Conservation (phyloP, 75 land plant species). For the Cupressus sempervirens region DNA sequence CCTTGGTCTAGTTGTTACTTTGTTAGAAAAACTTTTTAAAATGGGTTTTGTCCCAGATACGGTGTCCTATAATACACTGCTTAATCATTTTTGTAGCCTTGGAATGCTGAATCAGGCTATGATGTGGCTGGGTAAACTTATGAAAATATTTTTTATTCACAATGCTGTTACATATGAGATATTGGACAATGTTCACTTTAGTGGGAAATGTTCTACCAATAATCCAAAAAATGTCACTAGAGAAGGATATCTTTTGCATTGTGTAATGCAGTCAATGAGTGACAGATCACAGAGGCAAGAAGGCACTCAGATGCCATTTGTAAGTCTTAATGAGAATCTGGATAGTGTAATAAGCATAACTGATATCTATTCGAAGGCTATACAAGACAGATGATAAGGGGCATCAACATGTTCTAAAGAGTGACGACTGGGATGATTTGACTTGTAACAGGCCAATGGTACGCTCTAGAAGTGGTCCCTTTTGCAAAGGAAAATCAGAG, state of each 20-base stretch:
- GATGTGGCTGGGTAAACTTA: conserved; percentile 46
- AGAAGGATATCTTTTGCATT: conserved; percentile 38
- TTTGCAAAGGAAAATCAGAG: neutral
- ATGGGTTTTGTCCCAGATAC: conserved; percentile 57
- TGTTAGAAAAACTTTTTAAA: conserved; percentile 52
- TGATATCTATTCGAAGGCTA: neutral
- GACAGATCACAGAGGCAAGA: conserved; percentile 3
- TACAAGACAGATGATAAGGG: neutral
- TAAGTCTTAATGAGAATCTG: neutral
- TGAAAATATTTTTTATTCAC: conserved; percentile 24
- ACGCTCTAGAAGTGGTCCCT: neutral
- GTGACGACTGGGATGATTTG: neutral
- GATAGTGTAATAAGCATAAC: neutral
- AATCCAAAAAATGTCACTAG: conserved; percentile 11
- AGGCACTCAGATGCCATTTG: neutral
- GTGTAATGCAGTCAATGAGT: conserved; percentile 48
- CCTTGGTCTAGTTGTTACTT: conserved; percentile 47
- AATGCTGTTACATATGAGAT: conserved; percentile 47
- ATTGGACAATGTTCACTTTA: conserved; percentile 34
- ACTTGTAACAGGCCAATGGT: neutral
- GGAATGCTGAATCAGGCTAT: conserved; percentile 44
- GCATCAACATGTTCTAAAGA: neutral
- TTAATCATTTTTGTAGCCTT: conserved; percentile 50
- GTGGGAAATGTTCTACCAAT: conserved; percentile 11
- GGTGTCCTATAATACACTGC: conserved; percentile 44